A percentile compares a stretch with the other conserved stretches of the same genome.
These are phyloP conservation scores for Pythium aristosporum DNA, from an alignment of 352 stramenopile species.

Conservation along the genomic window DNA sequence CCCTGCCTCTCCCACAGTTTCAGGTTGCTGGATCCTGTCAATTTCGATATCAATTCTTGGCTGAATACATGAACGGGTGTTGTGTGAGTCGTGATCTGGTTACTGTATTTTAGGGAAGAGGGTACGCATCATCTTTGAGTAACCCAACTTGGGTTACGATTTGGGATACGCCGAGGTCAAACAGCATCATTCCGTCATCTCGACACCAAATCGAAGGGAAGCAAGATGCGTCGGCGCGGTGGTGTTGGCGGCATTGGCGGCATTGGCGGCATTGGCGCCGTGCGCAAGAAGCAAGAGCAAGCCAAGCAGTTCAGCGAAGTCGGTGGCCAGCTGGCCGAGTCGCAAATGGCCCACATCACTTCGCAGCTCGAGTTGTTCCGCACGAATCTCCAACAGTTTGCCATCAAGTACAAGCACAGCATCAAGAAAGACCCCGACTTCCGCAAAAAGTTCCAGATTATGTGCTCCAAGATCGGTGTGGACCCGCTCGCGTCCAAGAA, in stretches of 20 bases:
- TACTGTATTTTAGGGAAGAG: background rate
- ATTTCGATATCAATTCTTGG: too few species aligned
- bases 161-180: background rate
- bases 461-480: constrained; percentile 96
- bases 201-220: background rate
- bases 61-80: too few species aligned
- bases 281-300: constrained; percentile 89
- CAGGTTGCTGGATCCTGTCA: too few species aligned
- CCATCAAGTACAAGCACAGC: constrained; percentile 92
- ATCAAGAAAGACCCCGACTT: constrained; percentile 96
- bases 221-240: constrained; percentile 30
- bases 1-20: too few species aligned
- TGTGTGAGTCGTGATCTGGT: too few species aligned
- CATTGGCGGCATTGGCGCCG: constrained; percentile 53
- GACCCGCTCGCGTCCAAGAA: constrained; percentile 98
- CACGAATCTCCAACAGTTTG: constrained; percentile 91
- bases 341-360: constrained; percentile 77
- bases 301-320: constrained; percentile 84
- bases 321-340: constrained; percentile 80
- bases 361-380: constrained; percentile 90
- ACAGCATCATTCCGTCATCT: background rate
- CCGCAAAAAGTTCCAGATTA: constrained; percentile 92
- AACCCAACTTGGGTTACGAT: too few species aligned
- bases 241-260: constrained; percentile 45
- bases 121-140: background rate